Conservation (phyloP, 2,329 filamentous ascomycete species). For the Stromatinia cepivora region DNA sequence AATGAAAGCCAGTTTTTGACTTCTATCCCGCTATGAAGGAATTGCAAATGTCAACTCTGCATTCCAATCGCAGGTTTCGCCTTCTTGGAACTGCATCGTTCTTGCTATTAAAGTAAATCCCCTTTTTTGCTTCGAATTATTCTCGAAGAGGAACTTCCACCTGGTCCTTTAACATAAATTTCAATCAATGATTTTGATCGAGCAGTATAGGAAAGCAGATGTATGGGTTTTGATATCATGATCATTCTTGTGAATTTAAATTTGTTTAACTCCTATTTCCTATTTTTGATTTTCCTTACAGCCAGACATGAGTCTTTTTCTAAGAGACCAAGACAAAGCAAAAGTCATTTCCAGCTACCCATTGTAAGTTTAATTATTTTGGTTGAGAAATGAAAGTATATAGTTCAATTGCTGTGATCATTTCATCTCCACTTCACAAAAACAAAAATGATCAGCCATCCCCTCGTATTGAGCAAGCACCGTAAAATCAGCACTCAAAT, state of each 20-base stretch:
- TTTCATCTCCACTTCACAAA: too few species aligned
- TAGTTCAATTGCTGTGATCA: too few species aligned
- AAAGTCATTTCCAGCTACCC: background rate
- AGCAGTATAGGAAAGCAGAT: background rate
- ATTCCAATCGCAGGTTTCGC: background rate
- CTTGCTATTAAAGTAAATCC: background rate
- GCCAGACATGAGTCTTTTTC: background rate
- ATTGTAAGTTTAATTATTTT: background rate
- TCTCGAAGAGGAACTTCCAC: background rate
- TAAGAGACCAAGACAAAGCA: background rate
- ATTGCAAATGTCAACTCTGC: background rate
- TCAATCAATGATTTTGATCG: background rate
- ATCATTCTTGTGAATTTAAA: background rate
- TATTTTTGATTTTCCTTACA: background rate
- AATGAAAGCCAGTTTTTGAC: background rate
- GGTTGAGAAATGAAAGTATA: too few species aligned
- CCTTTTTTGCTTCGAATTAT: too few species aligned
- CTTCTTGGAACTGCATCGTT: background rate
- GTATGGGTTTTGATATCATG: fast-evolving
- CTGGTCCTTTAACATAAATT: background rate
- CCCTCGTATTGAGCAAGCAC: too few species aligned
- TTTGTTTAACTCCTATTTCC: background rate
- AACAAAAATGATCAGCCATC: too few species aligned
- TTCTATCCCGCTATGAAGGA: background rate
- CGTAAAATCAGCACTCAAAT: background rate